Percentiles rank a stretch among this genome's conserved stretches.
These are phyloP conservation scores for Acanthamoeba triangularis DNA, from an alignment of 208 protist genomes.

Conservation along the genomic window DNA sequence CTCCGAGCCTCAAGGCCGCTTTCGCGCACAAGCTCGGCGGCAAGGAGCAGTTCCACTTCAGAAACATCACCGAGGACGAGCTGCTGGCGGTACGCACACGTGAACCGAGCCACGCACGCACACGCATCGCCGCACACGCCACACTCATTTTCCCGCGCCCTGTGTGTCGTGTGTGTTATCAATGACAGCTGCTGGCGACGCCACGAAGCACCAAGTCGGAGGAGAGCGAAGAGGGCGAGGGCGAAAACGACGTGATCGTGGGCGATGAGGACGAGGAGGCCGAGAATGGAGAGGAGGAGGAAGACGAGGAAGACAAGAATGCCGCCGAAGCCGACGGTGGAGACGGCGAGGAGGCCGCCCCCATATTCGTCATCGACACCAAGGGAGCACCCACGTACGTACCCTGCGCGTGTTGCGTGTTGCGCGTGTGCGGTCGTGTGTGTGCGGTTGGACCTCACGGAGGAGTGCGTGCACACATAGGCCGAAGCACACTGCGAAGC, in stretches of 20 bases:
- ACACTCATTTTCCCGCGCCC: too few species aligned
- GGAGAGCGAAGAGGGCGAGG: background rate
- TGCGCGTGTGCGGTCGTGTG: background rate
- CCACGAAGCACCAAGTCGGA: background rate
- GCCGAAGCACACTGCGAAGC: background rate
- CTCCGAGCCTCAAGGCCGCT: background rate
- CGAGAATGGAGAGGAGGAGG: background rate
- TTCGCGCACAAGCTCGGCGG: background rate
- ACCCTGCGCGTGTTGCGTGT: background rate
- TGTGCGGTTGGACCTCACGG: too few species aligned
- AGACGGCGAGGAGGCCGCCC: background rate
- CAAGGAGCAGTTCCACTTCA: background rate
- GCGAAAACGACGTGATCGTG: background rate
- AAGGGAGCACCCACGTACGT: background rate
- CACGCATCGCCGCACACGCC: too few species aligned
- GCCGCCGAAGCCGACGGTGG: background rate
- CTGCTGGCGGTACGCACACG: background rate
- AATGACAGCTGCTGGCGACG: background rate
- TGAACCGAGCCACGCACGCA: too few species aligned
- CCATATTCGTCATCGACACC: conserved; percentile 1
- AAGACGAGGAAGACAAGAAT: too few species aligned
- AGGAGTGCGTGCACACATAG: background rate
- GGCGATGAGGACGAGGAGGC: background rate
- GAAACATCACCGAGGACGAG: background rate
- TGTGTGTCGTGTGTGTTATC: too few species aligned